Conservation (phyloP, 768 basidiomycete genomes). For the Multifurca ochricompacta region DNA sequence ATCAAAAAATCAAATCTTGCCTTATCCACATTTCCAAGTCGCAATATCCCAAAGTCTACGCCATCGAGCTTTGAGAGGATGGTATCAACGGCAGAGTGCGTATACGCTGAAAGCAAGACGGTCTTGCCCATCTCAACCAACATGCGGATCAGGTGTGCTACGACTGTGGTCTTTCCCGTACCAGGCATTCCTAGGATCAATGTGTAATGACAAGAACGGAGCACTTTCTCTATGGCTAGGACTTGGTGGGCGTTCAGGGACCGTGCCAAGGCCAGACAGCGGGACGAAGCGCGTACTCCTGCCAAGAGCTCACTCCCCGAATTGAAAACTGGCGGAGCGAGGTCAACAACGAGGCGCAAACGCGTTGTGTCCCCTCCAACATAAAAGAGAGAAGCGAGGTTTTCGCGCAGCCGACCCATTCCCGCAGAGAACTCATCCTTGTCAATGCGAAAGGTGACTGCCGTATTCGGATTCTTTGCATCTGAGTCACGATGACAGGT, state of each 20-base stretch:
- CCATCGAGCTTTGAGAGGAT: slow-evolving; percentile 76
- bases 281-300: slow-evolving; percentile 7
- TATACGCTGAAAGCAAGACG: slow-evolving; percentile 86
- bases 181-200: slow-evolving; percentile 97
- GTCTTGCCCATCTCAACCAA: slow-evolving; percentile 78
- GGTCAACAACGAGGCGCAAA: slow-evolving; percentile 74
- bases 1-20: slow-evolving; percentile 31
- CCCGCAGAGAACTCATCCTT: slow-evolving; percentile 86
- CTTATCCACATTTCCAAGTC: slow-evolving; percentile 90
- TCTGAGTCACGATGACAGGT: slow-evolving; percentile 24
- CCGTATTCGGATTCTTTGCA: slow-evolving; percentile 14
- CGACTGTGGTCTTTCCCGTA: slow-evolving; percentile 94
- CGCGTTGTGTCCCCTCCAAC: slow-evolving; percentile 61
- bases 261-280: slow-evolving; percentile 10
- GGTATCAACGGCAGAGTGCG: slow-evolving; percentile 98
- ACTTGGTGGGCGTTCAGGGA: slow-evolving; percentile 66
- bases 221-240: slow-evolving; percentile 61
- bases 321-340: slow-evolving; percentile 57
- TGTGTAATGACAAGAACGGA: slow-evolving; percentile 83
- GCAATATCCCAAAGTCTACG: slow-evolving; percentile 62
- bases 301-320: slow-evolving; percentile 23
- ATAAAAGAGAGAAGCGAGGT: slow-evolving; percentile 85
- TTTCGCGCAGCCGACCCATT: slow-evolving; percentile 83
- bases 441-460: slow-evolving; percentile 74
- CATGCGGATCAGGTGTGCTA: slow-evolving; percentile 77